phyloP scores from a whole-genome alignment of 2,329 filamentous ascomycete species.

The Catunica adiposa region DNA sequence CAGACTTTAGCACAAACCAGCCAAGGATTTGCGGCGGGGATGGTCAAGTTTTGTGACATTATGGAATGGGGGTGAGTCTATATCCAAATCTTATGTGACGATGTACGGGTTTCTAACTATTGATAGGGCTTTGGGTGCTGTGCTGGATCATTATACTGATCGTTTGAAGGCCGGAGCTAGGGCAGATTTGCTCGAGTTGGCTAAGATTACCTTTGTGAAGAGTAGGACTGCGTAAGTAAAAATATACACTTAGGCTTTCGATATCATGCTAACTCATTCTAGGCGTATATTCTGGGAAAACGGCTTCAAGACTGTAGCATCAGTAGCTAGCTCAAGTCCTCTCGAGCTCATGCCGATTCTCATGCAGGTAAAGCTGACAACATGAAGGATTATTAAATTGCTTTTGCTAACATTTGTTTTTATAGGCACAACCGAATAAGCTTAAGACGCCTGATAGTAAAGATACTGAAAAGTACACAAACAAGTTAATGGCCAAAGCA shows the following conservation, averaged over 20 bases:
- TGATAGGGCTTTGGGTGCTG: slow-evolving; percentile 46
- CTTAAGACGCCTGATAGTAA: slow-evolving; percentile 33
- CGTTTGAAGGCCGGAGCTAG: slow-evolving; percentile 55
- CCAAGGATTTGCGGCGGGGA: slow-evolving; percentile 61
- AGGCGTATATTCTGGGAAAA: slow-evolving; percentile 56
- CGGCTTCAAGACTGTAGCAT: slow-evolving; percentile 51
- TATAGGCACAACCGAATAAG: slow-evolving; percentile 52
- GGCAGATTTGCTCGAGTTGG: slow-evolving; percentile 52
- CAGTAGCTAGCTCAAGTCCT: slow-evolving; percentile 51
- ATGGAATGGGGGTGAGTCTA: slow-evolving; percentile 51
- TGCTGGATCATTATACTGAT: slow-evolving; percentile 61
- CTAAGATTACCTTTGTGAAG: slow-evolving; percentile 59
- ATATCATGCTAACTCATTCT: neutral
- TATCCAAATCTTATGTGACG: neutral
- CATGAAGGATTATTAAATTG: neutral
- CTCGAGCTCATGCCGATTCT: slow-evolving; percentile 54
- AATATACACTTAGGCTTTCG: neutral
- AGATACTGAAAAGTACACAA: slow-evolving; percentile 39
- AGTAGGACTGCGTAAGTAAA: slow-evolving; percentile 48
- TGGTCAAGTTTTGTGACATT: slow-evolving; percentile 62
- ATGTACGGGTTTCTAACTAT: neutral
- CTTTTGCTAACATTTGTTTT: neutral
- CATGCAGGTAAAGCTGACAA: slow-evolving; percentile 37
- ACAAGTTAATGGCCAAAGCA: slow-evolving; percentile 50
- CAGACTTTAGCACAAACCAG: slow-evolving; percentile 60